A percentile compares a stretch with the other conserved stretches of the same genome.
Conservation (phyloP, 331 rosid genomes). For the Rosa hybrid region DNA sequence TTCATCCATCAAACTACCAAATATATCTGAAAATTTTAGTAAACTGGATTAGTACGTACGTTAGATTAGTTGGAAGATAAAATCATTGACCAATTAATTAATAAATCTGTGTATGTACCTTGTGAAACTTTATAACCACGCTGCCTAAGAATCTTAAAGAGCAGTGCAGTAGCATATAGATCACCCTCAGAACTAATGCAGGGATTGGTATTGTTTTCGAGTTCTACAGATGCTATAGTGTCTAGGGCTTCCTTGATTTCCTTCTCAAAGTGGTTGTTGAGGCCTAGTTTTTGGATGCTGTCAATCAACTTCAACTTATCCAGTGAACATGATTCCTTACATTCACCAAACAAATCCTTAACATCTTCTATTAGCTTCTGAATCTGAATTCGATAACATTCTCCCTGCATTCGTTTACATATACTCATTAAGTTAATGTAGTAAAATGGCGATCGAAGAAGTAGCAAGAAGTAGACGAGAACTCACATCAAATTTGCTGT, state of each 20-base stretch:
- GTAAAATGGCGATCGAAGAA: background rate
- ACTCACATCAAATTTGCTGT: conserved; percentile 39
- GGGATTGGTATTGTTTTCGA: background rate
- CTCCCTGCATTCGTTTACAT: conserved; percentile 34
- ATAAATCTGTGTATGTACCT: conserved; percentile 23
- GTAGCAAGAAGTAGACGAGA: background rate
- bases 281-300: conserved; percentile 47
- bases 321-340: conserved; percentile 6
- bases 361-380: conserved; percentile 30
- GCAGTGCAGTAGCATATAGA: conserved; percentile 33
- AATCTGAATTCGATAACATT: conserved; percentile 27
- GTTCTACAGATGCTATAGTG: conserved; percentile 11
- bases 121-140: conserved; percentile 52
- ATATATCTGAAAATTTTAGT: conserved; percentile 30
- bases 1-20: conserved; percentile 32
- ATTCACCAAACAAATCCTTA: conserved; percentile 23
- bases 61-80: background rate
- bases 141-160: conserved; percentile 56
- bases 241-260: conserved; percentile 46
- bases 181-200: background rate
- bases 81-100: background rate
- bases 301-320: conserved; percentile 43
- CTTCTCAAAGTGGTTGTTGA: conserved; percentile 38
- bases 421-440: background rate
- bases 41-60: background rate